A percentile compares a stretch with the other conserved stretches of the same genome.
These are phyloP conservation scores for Mycena olivaceomarginata DNA, from an alignment of 768 basidiomycete species.

Conservation along the genomic window DNA sequence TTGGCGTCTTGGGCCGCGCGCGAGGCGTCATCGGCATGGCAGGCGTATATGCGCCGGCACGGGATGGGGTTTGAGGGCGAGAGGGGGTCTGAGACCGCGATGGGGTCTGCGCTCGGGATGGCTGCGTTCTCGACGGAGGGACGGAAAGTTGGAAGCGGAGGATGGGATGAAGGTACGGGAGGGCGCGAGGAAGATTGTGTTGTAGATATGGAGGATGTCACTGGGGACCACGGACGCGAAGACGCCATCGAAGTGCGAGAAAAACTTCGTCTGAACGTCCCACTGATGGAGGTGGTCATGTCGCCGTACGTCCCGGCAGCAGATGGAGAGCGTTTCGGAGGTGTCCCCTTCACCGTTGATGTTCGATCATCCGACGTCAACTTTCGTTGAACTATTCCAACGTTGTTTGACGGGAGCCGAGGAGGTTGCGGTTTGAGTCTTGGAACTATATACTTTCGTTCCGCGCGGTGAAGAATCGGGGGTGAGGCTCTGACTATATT, in stretches of 20 bases:
- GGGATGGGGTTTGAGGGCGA: constrained; percentile 77
- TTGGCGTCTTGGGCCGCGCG: constrained; percentile 87
- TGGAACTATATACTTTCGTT: constrained; percentile 61
- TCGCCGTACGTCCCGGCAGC: constrained; percentile 61
- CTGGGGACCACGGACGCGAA: constrained; percentile 88
- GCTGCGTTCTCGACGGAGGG: constrained; percentile 55
- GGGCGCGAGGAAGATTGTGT: constrained; percentile 72
- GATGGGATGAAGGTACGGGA: constrained; percentile 62
- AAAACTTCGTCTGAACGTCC: constrained; percentile 77
- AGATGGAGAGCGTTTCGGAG: constrained; percentile 72
- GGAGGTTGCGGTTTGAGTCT: constrained; percentile 59
- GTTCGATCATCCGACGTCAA: constrained; percentile 73
- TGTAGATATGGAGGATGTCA: constrained; percentile 83
- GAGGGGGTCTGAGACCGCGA: constrained; percentile 55
- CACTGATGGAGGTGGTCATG: constrained; percentile 65
- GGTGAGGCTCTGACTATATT: constrained; percentile 82
- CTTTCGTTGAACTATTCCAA: constrained; percentile 91
- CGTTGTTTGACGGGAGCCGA: constrained; percentile 62
- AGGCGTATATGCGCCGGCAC: constrained; percentile 60
- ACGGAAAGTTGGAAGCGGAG: constrained; percentile 53
- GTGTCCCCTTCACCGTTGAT: constrained; percentile 67
- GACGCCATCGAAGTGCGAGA: constrained; percentile 87
- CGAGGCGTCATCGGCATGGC: constrained; percentile 70
- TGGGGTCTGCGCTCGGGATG: constrained; percentile 46
- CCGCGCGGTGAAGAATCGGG: constrained; percentile 79